Evolutionary conservation across 169 alveolate genomes (phyloP).

Genomic region (Cryptosporidium tyzzeri): DNA sequence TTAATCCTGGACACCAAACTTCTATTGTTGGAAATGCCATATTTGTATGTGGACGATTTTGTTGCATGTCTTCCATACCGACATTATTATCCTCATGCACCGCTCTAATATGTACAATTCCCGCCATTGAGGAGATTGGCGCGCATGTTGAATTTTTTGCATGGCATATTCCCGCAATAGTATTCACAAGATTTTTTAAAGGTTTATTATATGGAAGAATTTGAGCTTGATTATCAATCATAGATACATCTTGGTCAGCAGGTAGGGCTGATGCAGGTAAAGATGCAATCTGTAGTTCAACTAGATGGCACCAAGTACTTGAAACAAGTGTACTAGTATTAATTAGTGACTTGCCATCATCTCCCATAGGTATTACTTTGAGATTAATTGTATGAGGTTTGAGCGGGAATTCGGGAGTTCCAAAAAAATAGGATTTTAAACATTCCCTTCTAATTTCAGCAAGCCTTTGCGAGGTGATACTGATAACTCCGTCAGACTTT

Average conservation of each 20-base stretch:
- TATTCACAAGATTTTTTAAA: constrained; percentile 32
- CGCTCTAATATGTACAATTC: constrained; percentile 68
- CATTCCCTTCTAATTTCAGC: constrained; percentile 66
- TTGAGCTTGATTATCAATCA: constrained; percentile 65
- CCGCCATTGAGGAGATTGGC: constrained; percentile 34
- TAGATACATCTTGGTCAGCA: constrained; percentile 74
- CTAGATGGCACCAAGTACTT: constrained; percentile 75
- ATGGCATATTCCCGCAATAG: constrained; percentile 65
- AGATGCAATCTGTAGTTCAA: constrained; percentile 64
- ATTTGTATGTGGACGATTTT: background rate
- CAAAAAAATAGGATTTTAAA: constrained; percentile 61
- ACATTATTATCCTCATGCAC: constrained; percentile 54
- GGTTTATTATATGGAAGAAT: constrained; percentile 67
- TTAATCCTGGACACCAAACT: constrained; percentile 64
- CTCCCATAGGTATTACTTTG: constrained; percentile 65
- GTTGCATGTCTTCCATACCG: constrained; percentile 30
- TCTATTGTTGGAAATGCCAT: constrained; percentile 46
- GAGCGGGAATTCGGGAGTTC: constrained; percentile 62
- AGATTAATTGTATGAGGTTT: constrained; percentile 68
- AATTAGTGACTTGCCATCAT: constrained; percentile 44
- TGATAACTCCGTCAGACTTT: constrained; percentile 70
- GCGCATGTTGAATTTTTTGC: constrained; percentile 38
- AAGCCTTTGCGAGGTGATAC: constrained; percentile 72
- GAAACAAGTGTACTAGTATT: constrained; percentile 34
- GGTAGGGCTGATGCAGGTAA: constrained; percentile 75